Evolutionary conservation across 1,284 basidiomycete species (phyloP).

Genomic region (Neolentinus lepideus): DNA sequence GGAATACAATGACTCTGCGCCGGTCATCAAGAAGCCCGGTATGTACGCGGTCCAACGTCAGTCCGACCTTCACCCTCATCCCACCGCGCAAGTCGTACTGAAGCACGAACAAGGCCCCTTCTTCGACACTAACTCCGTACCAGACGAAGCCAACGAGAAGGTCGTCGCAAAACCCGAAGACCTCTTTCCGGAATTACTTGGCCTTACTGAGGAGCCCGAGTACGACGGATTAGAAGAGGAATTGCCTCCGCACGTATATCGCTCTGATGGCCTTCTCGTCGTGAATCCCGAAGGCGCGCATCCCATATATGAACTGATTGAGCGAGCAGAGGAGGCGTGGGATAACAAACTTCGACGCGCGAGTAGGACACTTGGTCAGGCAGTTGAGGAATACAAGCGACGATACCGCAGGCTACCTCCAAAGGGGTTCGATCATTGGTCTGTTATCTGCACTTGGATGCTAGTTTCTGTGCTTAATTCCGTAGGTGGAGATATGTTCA

Average conservation of each 20-base stretch:
- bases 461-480: background rate
- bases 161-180: background rate
- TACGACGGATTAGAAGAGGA: background rate
- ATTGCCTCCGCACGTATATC: constrained; percentile 14
- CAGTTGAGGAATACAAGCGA: constrained; percentile 48
- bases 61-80: background rate
- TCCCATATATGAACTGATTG: constrained; percentile 47
- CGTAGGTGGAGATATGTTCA: constrained; percentile 52
- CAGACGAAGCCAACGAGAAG: background rate
- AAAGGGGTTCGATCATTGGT: constrained; percentile 47
- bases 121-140: background rate
- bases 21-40: background rate
- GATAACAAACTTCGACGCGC: constrained; percentile 40
- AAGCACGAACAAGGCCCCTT: background rate
- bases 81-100: background rate
- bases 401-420: constrained; percentile 41
- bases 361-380: constrained; percentile 44
- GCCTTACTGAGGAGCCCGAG: background rate
- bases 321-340: constrained; percentile 40
- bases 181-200: background rate
- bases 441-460: constrained; percentile 7
- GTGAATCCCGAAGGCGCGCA: constrained; percentile 29
- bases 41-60: background rate
- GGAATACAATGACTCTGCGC: background rate
- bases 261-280: constrained; percentile 20